Base-by-base conservation (phyloP, 2,329 filamentous ascomycete species). In the Trichoderma endophyticum region DNA sequence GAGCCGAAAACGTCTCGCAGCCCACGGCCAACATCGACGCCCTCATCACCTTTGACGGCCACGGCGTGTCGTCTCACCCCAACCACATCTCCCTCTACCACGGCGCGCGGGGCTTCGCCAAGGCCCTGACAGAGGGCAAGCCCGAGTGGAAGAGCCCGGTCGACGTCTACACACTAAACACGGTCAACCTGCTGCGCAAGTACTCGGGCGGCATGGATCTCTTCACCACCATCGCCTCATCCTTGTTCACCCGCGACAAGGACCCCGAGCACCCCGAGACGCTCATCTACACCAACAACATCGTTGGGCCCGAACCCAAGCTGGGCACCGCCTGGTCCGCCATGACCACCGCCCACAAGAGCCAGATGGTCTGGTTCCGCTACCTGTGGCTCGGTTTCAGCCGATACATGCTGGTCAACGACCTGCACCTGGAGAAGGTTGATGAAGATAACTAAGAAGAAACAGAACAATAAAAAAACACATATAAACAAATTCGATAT, bases 311-410 rank as follows among this genome's bases (percentile, higher is more conserved):
- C 2, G 82, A 60, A 21, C 69, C 82, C 62, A 84, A 82, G n/a
- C 80, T 85, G 71, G 80, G 80, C 11, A 84, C 86, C 34, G 95
- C 93, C 8, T 92, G 95, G 84, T 87, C 84, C 70, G 95, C 96
- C 36, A 99, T 99, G 96, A 94, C 93, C 2, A 86, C 88, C 70
- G 95, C 93, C 32, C 96, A 99, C 84, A 86, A 90, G 83, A 98
- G 94, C 81, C 96, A 99, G 86, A 99, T 99, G 96, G 89, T 93
- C 48, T 99, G 96, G 96, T 99, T 98, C 80, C 89, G 96, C 8
- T 98, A 94, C 88, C 93, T 94, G 3, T 99, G 95, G 94, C 97
- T 99, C 79, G 87, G 89, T 0, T 80, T 97, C 71, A 96, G 94
- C 78, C 87, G 96, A 73, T 99, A 98, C 83, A 98, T 99, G 96